A percentile compares a stretch with the other conserved stretches of the same genome.
These are phyloP conservation scores for Aspergillus spinulosporus DNA, from an alignment of 2,329 filamentous ascomycete genomes.

Conservation along the genomic window DNA sequence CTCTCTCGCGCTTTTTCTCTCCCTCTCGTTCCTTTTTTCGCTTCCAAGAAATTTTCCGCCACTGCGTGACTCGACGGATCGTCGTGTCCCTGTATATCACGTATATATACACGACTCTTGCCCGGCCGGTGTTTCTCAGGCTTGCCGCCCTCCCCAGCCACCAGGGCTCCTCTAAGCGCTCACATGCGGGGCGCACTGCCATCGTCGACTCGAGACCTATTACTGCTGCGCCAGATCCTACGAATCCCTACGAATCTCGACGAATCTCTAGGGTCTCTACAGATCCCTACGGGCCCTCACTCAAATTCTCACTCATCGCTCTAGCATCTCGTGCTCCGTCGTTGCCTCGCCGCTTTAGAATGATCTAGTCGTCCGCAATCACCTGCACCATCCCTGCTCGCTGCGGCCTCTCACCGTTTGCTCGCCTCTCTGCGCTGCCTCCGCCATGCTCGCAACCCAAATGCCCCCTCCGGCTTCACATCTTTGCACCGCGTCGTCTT, in stretches of 20 bases:
- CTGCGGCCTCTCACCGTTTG: neutral
- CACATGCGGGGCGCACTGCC: conserved; percentile 12
- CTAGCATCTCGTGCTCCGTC: neutral
- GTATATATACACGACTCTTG: neutral
- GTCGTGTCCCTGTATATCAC: neutral
- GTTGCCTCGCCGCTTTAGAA: neutral
- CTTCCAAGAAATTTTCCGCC: neutral
- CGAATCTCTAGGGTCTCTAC: too few relatives aligned
- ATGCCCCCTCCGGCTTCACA: conserved; percentile 26
- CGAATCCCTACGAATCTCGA: too few relatives aligned
- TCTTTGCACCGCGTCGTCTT: conserved; percentile 9
- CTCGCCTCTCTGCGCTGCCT: conserved; percentile 14
- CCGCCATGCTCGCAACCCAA: conserved; percentile 27
- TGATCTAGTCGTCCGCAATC: neutral
- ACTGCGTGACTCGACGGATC: neutral
- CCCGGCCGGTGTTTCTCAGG: neutral
- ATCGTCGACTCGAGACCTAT: neutral
- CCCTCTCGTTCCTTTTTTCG: neutral
- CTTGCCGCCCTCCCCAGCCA: neutral
- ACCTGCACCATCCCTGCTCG: neutral
- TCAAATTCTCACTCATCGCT: conserved; percentile 1
- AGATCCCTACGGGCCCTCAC: too few relatives aligned
- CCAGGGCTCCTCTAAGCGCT: conserved; percentile 7
- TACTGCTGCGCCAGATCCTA: neutral
- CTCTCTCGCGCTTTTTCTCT: neutral